Evolutionary conservation across 2,329 filamentous ascomycete genomes (phyloP).

Genomic region (Apiospora aurea): DNA sequence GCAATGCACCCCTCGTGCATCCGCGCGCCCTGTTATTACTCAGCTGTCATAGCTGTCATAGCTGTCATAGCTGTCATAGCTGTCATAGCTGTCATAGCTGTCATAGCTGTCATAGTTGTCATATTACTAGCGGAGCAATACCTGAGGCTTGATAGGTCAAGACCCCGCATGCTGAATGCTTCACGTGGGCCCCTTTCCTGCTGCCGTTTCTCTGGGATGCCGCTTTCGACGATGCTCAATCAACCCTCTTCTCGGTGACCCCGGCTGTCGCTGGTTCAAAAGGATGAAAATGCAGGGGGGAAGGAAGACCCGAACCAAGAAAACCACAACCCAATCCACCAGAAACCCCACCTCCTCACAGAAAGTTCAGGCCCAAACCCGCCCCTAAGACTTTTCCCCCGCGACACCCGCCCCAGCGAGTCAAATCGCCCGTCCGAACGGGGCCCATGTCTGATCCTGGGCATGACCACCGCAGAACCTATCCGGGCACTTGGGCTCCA

Average conservation of each 20-base stretch:
- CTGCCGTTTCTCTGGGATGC: neutral
- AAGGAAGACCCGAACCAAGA: neutral
- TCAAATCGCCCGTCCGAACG: neutral
- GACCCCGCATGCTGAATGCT: neutral
- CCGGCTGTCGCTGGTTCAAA: neutral
- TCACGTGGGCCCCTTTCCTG: neutral
- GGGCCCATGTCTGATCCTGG: neutral
- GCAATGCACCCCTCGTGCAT: neutral
- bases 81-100: neutral
- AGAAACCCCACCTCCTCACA: neutral
- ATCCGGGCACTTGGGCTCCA: slow-evolving; percentile 1
- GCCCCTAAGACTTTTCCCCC: neutral
- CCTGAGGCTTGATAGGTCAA: too few species aligned
- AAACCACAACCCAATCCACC: neutral
- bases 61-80: neutral
- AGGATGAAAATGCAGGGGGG: neutral
- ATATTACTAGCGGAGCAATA: neutral
- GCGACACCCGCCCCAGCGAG: neutral
- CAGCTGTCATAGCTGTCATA: neutral
- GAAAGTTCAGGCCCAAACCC: neutral
- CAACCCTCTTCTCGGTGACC: too few species aligned
- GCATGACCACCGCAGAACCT: neutral
- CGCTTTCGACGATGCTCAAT: neutral
- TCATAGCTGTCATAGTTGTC: neutral
- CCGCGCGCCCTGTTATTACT: neutral